Evolutionary conservation across 345 rosid genomes (phyloP), one percentile per base, ranked within the genome.

Genomic region (Ceriops tagal): DNA sequence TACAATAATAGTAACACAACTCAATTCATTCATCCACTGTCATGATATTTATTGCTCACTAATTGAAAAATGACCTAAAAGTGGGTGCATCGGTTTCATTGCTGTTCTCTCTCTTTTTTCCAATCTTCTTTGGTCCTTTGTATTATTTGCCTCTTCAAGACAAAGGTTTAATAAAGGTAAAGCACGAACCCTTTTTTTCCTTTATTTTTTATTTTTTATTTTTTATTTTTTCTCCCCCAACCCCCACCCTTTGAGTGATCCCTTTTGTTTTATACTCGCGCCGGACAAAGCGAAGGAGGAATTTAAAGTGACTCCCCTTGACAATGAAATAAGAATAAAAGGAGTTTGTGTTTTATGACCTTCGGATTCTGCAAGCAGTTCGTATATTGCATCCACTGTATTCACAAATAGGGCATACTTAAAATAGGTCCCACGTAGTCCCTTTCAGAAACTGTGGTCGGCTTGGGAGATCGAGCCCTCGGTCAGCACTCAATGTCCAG

Each of bases 1-100:
- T 24, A 31, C 5, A 31, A 31, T 31, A 31, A 5, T 31, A 31
- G 5, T 31, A 39, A 9, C 46, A 1, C 18, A 43, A 43, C 15
- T 43, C 15, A 43, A 43, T 43, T 43, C 49, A 43, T 43, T 43
- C 49, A 13, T 0, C 49, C 49, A 13, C 49, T 43, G 2, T 43
- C 49, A 43, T 15, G 18, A 13, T 43, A 43, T 43, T 43, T 13
- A 43, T 43, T 43, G 18, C 49, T 43, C 19, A 43, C 4, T 13
- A 43, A 43, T 43, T 43, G 13, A 43, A 43, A 43, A 43, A 16
- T 43, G 5, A 56, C 18, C 5, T 3, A 56, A 59, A 68, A 60
- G 64, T 46, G 73, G 71, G 61, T 63, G 58, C 57, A 67, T 66
- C 62, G 58, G 39, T 66, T 62, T 57, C 66, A 70, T 8, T 60